Evolutionary conservation across 2,329 filamentous ascomycete genomes (phyloP).

Genomic region (Cordyceps tenuipes): DNA sequence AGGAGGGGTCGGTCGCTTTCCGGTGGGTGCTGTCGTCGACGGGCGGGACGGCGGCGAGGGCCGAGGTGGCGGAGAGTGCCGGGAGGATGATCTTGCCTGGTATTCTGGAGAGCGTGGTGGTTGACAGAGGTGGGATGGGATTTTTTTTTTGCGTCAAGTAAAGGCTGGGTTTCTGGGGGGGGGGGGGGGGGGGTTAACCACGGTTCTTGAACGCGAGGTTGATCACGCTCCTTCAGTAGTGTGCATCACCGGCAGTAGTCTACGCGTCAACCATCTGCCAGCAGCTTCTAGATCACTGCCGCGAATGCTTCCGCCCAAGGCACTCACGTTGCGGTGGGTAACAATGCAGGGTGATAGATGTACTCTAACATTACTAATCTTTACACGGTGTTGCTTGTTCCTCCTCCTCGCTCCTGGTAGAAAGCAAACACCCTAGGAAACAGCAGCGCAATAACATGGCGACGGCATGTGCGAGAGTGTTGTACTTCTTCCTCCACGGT

Average conservation of each 20-base stretch:
- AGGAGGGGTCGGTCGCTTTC: neutral
- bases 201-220: too few relatives aligned
- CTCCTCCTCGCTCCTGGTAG: neutral
- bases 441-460: neutral
- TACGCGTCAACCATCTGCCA: neutral
- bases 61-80: neutral
- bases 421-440: neutral
- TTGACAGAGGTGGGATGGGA: neutral
- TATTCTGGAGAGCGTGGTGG: neutral
- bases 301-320: neutral
- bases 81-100: neutral
- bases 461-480: neutral
- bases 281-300: neutral
- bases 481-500: neutral
- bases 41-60: neutral
- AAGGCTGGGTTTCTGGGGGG: neutral
- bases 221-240: neutral
- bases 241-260: neutral
- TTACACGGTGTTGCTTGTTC: neutral
- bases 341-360: neutral
- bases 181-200: too few relatives aligned
- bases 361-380: slow-evolving; percentile 3
- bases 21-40: neutral
- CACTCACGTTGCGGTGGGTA: neutral
- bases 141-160: neutral